Percentiles rank a stretch among this genome's conserved stretches.
Evolutionary conservation across 805 yeast genomes (phyloP).

Genomic region (Wickerhamomyces canadensis): DNA sequence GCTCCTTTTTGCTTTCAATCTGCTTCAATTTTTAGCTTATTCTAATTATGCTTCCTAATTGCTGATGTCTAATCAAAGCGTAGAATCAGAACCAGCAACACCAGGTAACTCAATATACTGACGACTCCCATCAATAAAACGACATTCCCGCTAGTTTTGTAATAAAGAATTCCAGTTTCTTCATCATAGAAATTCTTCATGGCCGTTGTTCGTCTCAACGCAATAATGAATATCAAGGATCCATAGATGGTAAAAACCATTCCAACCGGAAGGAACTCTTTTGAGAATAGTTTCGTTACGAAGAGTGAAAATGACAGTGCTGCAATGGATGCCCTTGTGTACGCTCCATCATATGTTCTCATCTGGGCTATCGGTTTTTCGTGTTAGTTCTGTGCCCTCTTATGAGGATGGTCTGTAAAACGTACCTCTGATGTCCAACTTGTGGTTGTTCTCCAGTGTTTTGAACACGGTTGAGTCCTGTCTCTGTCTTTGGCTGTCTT

Average conservation of each 20-base stretch:
- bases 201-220: slow-evolving; percentile 27
- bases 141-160: slow-evolving; percentile 55
- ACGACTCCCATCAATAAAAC: slow-evolving; percentile 47
- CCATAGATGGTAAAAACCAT: slow-evolving; percentile 62
- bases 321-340: slow-evolving; percentile 66
- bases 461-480: neutral
- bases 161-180: slow-evolving; percentile 35
- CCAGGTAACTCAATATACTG: slow-evolving; percentile 45
- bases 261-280: slow-evolving; percentile 63
- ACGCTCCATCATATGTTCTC: slow-evolving; percentile 82
- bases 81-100: slow-evolving; percentile 45
- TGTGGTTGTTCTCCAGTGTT: slow-evolving; percentile 4
- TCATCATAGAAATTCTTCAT: slow-evolving; percentile 35
- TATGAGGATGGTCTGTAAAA: no score
- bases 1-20: neutral
- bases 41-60: slow-evolving; percentile 30
- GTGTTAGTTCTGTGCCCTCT: no score
- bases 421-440: slow-evolving; percentile 10
- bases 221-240: slow-evolving; percentile 33
- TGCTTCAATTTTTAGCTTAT: neutral
- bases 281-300: slow-evolving; percentile 57
- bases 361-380: slow-evolving; percentile 49
- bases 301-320: slow-evolving; percentile 57
- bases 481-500: no score
- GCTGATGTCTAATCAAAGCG: no score